Percentiles rank a stretch among this genome's conserved stretches.
These are phyloP conservation scores for Eimeria praecox DNA, from an alignment of 169 alveolate genomes.

Conservation along the genomic window DNA sequence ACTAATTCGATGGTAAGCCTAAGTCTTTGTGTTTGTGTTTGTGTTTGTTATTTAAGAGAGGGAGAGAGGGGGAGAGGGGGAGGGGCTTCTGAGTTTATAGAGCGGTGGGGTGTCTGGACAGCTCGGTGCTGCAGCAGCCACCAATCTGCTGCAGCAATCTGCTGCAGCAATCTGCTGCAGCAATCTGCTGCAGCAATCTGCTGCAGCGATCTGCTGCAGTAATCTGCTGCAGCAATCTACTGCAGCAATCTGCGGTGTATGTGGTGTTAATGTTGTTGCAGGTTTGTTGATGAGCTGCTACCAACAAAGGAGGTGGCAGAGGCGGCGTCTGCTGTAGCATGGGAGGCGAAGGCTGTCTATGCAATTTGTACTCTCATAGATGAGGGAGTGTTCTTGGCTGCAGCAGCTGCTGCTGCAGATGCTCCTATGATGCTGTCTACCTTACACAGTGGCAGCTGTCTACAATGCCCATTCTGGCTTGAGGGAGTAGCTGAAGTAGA, in stretches of 20 bases:
- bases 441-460: background rate
- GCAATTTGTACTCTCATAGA: slow-evolving; percentile 44
- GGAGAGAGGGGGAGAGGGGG: too few species aligned
- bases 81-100: background rate
- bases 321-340: slow-evolving; percentile 24
- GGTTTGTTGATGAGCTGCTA: slow-evolving; percentile 35
- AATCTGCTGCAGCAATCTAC: too few species aligned
- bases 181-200: too few species aligned
- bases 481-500: slow-evolving; percentile 59
- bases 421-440: background rate
- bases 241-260: background rate
- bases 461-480: slow-evolving; percentile 43
- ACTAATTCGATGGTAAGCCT: slow-evolving; percentile 16
- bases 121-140: background rate
- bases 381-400: slow-evolving; percentile 57
- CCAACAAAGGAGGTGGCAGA: slow-evolving; percentile 8
- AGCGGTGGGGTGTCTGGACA: background rate
- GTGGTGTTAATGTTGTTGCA: slow-evolving; percentile 30
- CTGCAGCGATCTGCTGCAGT: too few species aligned
- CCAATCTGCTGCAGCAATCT: too few species aligned
- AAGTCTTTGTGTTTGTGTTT: background rate
- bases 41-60: too few species aligned
- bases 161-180: too few species aligned
- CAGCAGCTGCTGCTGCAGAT: slow-evolving; percentile 31
- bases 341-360: slow-evolving; percentile 65